These are phyloP conservation scores for Syzygium grande DNA, from an alignment of 345 rosid species.

Conservation along the genomic window DNA sequence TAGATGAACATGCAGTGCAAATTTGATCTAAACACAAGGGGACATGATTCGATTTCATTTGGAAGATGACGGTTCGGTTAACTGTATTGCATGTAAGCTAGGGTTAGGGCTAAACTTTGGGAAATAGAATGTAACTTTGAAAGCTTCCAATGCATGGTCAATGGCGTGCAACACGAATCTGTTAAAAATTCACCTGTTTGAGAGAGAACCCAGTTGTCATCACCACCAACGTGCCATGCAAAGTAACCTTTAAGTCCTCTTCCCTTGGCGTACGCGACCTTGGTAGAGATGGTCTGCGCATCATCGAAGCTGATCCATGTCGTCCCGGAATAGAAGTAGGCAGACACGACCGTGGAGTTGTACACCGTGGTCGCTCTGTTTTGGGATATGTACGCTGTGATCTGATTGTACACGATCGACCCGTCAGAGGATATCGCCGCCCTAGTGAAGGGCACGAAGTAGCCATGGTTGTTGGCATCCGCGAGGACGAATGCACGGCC, in stretches of 20 bases:
- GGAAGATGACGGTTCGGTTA: neutral
- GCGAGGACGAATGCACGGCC: conserved; percentile 55
- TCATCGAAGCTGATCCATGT: conserved; percentile 63
- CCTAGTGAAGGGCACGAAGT: conserved; percentile 38
- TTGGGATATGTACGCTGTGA: conserved; percentile 21
- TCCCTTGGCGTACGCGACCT: conserved; percentile 39
- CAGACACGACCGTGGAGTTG: conserved; percentile 33
- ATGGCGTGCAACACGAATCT: neutral
- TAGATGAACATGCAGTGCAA: neutral
- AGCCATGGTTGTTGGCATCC: conserved; percentile 37
- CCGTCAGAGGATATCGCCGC: conserved; percentile 25
- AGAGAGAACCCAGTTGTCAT: conserved; percentile 34
- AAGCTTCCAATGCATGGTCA: neutral
- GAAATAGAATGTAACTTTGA: neutral
- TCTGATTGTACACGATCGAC: conserved; percentile 11
- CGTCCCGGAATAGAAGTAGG: conserved; percentile 38
- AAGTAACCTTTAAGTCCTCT: conserved; percentile 59
- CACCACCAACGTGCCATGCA: conserved; percentile 62
- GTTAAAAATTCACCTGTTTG: neutral
- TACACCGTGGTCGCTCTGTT: conserved; percentile 31
- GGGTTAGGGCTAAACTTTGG: neutral
- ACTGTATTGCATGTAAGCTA: neutral
- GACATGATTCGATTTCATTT: neutral
- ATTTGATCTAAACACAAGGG: neutral
- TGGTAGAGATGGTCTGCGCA: conserved; percentile 28